phyloP scores from a whole-genome alignment of 2,329 filamentous ascomycete species.

The Pezicula rhizophila region DNA sequence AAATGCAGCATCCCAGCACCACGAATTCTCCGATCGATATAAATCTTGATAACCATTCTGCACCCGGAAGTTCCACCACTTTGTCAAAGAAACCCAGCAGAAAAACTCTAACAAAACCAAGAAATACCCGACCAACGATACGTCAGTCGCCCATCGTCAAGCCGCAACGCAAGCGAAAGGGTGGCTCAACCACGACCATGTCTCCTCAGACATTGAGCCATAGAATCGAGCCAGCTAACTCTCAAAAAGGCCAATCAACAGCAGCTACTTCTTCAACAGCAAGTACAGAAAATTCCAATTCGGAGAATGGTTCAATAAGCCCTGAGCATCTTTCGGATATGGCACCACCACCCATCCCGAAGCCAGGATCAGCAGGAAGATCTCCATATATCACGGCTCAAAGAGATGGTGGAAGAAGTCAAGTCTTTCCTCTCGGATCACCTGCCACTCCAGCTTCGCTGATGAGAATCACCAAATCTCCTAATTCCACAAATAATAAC shows the following conservation, averaged over 20 bases:
- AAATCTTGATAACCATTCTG: conserved; percentile 22
- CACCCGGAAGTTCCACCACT: conserved; percentile 15
- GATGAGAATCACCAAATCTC: conserved; percentile 60
- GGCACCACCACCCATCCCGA: conserved; percentile 62
- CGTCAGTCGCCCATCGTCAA: conserved; percentile 34
- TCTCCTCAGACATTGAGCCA: conserved; percentile 34
- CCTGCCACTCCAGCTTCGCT: conserved; percentile 83
- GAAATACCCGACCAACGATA: conserved; percentile 23
- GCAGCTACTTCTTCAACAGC: conserved; percentile 25
- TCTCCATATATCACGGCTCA: conserved; percentile 63
- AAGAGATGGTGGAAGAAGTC: conserved; percentile 32
- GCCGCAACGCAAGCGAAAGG: conserved; percentile 34
- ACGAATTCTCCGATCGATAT: conserved; percentile 26
- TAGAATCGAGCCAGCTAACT: conserved; percentile 28
- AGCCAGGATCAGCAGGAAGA: conserved; percentile 55
- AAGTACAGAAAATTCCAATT: conserved; percentile 40
- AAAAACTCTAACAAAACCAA: conserved; percentile 19
- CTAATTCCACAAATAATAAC: conserved; percentile 34
- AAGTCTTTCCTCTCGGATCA: conserved; percentile 30
- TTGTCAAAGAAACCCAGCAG: conserved; percentile 16
- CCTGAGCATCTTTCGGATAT: conserved; percentile 59
- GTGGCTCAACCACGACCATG: conserved; percentile 33
- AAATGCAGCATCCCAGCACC: conserved; percentile 29
- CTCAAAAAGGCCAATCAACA: conserved; percentile 30
- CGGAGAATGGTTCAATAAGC: conserved; percentile 59